Evolutionary conservation across 495 filamentous ascomycete genomes (phyloP), one percentile per base, ranked within the genome.

Genomic region (Articulospora tetracladia): DNA sequence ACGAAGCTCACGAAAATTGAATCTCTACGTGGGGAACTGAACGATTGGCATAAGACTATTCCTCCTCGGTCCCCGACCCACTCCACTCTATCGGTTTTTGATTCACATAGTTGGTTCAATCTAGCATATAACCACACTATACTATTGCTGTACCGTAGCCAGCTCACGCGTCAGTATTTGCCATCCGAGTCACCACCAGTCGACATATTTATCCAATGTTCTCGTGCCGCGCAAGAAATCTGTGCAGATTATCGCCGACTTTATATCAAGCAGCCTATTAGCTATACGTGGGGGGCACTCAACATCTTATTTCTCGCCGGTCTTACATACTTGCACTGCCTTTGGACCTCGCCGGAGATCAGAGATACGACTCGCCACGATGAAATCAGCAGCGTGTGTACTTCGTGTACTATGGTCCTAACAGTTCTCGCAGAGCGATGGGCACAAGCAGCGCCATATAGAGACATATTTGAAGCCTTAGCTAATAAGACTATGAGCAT

Each of bases 261-360:
- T 39, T 39, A 39, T n/a, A 39, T 39, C 34, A 10, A n/a, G 10
- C 34, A 39, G n/a, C 47, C n/a, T 32, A 47, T 47, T 47, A 62
- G 23, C 47, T 58, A 41, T 32, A 61, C 59, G 1, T 61, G 59
- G 59, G 59, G 59, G 19, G 44, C 26, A 10, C 22, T 61, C 2
- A 39, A 61, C 52, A 44, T 61, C 24, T 52, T 61, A 15, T 61
- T 61, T 54, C 52, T 61, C 3, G 59, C 24, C 25, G 59, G 55
- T 7, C 26, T 61, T 7, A 61, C 59, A 17, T 61, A 44, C 30
- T 26, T 61, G 23, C 55, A 59, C 36, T 61, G 59, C 22, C 53
- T 61, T 10, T 61, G 59, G 59, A 10, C 26, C 15, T 59, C 55
- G 2, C 59, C 59, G 10, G 47, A n/a, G 11, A 50, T 50, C 8